Base-by-base conservation (phyloP, 768 basidiomycete species). In the Suillus alpinus region DNA sequence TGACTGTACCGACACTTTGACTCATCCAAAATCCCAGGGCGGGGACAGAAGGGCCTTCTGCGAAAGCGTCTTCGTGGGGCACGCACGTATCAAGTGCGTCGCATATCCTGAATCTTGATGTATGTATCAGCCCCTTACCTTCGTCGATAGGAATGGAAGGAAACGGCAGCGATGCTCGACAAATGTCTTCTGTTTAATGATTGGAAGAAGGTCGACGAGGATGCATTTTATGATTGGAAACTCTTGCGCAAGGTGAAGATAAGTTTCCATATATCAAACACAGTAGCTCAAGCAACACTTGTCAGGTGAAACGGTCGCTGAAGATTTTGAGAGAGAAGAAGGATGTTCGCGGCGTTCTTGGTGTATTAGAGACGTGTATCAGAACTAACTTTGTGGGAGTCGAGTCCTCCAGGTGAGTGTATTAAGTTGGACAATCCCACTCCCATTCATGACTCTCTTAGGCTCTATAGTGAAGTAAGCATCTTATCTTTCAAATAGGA, bases 301-400 rank as follows among this genome's bases (percentile, higher is more conserved):
- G 10, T n/a, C 52, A 86, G 86, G 93, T 96, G 31, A 83, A 83
- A 64, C 81, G 84, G 37, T 95, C 94, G 0, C 76, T 98, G 56
- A 84, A 76, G 62, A 82, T 77, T 26, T 73, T 94, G 32, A 79
- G 95, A 65, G 85, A 87, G 63, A 86, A 83, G 65, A 86, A 87
- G 37, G 95, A 99, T 70, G 88, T 85, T 3, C 85, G 91, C 61
- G 94, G 92, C 0, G 83, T 95, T 52, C 82, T 96, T 47, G 95
- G 93, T 4, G 91, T 98, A 0, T 76, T 99, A 39, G 94, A 96
- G 67, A 92, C 93, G 0, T 97, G 93, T 65, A 83, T 98, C 47
- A 82, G 95, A 58, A 83, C 86, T 26, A 98, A 97, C 72, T 99
- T 98, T 76, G 97, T 92, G 14, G 97, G 92, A 0, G 86, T 92